Base-by-base conservation (phyloP, 2,329 filamentous ascomycete genomes). In the Stemphylium lycopersici region DNA sequence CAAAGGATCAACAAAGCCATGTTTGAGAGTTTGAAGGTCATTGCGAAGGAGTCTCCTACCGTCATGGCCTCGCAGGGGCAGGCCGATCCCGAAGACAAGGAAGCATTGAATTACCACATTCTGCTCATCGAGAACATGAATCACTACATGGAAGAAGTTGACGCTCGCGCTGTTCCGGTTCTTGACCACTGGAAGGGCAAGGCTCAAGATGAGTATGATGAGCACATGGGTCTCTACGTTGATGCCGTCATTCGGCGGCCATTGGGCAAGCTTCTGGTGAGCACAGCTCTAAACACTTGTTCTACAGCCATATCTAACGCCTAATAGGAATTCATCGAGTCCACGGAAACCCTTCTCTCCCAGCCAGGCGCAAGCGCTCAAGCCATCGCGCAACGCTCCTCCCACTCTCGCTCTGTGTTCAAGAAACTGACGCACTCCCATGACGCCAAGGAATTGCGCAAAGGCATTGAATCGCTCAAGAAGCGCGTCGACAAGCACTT, bases 71-170 rank as follows among this genome's bases (percentile, higher is more conserved):
- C 79, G 57, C 73, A 80, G 62, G 73, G 78, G 39, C 74, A 79
- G 62, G 78, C 77, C 44, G 88, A 90, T 65, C 84, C 85, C 1
- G 95, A 98, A 74, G 95, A 98, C 72, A 98, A 99, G 77, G 93
- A 97, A 75, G 91, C 92, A 4, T 84, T 99, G 56, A 98, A 98
- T 78, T 96, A 96, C 78, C 93, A 98, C 76, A 96, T 99, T 67
- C 83, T 98, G 31, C 83, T 98, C 48, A 98, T 99, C 64, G 93
- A 99, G 76, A 99, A 99, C 75, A 97, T 97, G 92, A 96, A 97
- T 71, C 92, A 96, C 76, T 98, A 96, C 77, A 81, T 95, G 10
- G 93, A 98, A 72, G 93, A 97, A 74, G 89, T 96, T 7, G 91
- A 96, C 63, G 79, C 88, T 13, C 84, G 86, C 15, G 83, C 84